Percentiles rank a stretch among this genome's conserved stretches.
These are phyloP conservation scores for Jasminum sambac DNA, from an alignment of 257 asterid species.

Conservation along the genomic window DNA sequence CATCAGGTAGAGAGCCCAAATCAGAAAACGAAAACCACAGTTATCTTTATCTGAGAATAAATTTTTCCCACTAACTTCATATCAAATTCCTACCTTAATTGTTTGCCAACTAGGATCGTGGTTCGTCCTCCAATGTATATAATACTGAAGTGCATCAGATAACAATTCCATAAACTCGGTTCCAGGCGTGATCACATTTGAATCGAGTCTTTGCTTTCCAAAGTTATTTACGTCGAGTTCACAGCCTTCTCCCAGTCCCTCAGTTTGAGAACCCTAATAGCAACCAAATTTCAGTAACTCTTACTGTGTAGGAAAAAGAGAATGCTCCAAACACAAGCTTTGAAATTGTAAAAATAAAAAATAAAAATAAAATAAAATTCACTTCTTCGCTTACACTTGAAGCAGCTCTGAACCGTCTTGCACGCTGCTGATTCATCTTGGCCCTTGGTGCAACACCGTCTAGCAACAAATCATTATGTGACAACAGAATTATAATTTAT, in stretches of 20 bases:
- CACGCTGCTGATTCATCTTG: conserved; percentile 68
- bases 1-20: conserved; percentile 8
- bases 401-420: conserved; percentile 62
- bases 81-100: conserved; percentile 45
- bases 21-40: too few relatives aligned
- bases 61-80: conserved; percentile 10
- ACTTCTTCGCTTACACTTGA: conserved; percentile 48
- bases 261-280: conserved; percentile 38
- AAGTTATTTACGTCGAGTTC: conserved; percentile 17
- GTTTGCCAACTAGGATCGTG: conserved; percentile 60
- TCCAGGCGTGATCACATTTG: conserved; percentile 76
- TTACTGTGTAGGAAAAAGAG: not conserved
- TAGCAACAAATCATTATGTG: conserved; percentile 15
- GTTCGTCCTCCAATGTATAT: conserved; percentile 48
- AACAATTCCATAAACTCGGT: conserved; percentile 63
- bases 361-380: conserved; percentile 28
- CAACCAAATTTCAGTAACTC: conserved; percentile 18
- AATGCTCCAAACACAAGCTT: not conserved
- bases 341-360: conserved; percentile 10
- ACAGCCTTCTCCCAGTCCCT: conserved; percentile 12
- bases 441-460: conserved; percentile 79
- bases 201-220: conserved; percentile 42
- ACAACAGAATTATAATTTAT: not conserved
- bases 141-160: conserved; percentile 56
- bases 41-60: not conserved